phyloP scores from a whole-genome alignment of 2,329 filamentous ascomycete species.

The Fusarium transvaalense region DNA sequence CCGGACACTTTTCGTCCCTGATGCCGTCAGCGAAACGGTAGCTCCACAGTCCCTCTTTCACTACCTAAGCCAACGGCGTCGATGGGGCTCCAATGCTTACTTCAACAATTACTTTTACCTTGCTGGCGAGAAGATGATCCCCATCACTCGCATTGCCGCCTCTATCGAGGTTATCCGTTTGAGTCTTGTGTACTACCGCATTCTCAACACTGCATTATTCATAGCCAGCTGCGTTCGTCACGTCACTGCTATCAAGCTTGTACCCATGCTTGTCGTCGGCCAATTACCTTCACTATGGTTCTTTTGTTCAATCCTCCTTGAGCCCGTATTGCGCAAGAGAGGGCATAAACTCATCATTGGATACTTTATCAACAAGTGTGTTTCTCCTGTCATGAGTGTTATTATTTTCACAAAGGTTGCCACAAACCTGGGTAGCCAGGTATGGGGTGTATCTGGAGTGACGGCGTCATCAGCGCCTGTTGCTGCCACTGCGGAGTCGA shows the following conservation, averaged over 20 bases:
- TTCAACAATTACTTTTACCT: conserved; percentile 55
- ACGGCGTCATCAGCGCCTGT: conserved; percentile 36
- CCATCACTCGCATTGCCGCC: conserved; percentile 50
- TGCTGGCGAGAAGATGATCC: conserved; percentile 55
- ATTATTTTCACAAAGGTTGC: conserved; percentile 47
- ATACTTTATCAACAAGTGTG: conserved; percentile 39
- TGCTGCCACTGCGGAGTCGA: neutral
- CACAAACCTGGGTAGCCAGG: conserved; percentile 40
- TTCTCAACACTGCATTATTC: conserved; percentile 51
- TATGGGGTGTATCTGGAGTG: conserved; percentile 42
- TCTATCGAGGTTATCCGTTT: conserved; percentile 50
- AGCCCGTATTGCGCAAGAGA: conserved; percentile 28
- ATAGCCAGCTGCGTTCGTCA: conserved; percentile 30
- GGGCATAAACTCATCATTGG: conserved; percentile 38
- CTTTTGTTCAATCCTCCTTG: conserved; percentile 36
- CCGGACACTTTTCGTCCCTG: conserved; percentile 50
- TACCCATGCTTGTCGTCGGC: conserved; percentile 38
- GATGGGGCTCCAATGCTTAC: conserved; percentile 54
- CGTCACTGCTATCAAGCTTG: conserved; percentile 23
- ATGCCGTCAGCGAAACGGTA: conserved; percentile 52
- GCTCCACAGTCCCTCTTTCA: conserved; percentile 52
- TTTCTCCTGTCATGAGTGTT: conserved; percentile 38
- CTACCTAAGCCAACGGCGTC: conserved; percentile 51
- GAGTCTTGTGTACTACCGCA: conserved; percentile 52
- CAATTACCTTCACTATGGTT: conserved; percentile 38